A percentile compares a stretch with the other conserved stretches of the same genome.
Conservation (phyloP, 345 rosid genomes). For the Linum lewisii region DNA sequence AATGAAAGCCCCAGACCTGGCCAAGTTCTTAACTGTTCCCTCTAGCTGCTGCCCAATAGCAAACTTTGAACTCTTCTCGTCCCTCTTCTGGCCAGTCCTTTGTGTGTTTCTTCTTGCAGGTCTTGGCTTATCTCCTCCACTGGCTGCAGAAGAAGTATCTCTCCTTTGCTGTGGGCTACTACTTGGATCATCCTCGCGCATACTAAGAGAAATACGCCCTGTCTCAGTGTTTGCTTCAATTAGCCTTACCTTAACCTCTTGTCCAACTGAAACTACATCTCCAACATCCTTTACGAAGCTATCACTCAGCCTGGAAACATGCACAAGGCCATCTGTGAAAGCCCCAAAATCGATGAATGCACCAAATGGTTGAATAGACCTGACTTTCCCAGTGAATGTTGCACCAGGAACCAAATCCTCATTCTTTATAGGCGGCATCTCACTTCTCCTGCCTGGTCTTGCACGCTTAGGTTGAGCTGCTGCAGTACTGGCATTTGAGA, state of each 20-base stretch:
- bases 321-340: conserved; percentile 84
- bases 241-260: conserved; percentile 72
- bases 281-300: conserved; percentile 78
- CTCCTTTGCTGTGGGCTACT: conserved; percentile 33
- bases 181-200: conserved; percentile 63
- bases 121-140: conserved; percentile 40
- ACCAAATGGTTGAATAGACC: conserved; percentile 88
- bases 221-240: conserved; percentile 67
- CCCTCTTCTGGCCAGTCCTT: conserved; percentile 41
- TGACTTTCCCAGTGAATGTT: conserved; percentile 74
- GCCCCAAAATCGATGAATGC: conserved; percentile 87
- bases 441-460: conserved; percentile 58
- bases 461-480: conserved; percentile 37
- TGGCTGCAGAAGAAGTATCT: conserved; percentile 25
- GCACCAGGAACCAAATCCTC: conserved; percentile 79
- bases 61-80: conserved; percentile 48
- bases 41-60: conserved; percentile 70
- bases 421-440: conserved; percentile 67
- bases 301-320: conserved; percentile 75
- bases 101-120: conserved; percentile 40
- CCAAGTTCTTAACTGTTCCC: conserved; percentile 67
- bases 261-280: conserved; percentile 68
- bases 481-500: conserved; percentile 22
- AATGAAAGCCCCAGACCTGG: conserved; percentile 73
- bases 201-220: conserved; percentile 69